A percentile compares a stretch with the other conserved stretches of the same genome.
phyloP scores from a whole-genome alignment of 2,329 filamentous ascomycete species.

The Fusarium piperis region DNA sequence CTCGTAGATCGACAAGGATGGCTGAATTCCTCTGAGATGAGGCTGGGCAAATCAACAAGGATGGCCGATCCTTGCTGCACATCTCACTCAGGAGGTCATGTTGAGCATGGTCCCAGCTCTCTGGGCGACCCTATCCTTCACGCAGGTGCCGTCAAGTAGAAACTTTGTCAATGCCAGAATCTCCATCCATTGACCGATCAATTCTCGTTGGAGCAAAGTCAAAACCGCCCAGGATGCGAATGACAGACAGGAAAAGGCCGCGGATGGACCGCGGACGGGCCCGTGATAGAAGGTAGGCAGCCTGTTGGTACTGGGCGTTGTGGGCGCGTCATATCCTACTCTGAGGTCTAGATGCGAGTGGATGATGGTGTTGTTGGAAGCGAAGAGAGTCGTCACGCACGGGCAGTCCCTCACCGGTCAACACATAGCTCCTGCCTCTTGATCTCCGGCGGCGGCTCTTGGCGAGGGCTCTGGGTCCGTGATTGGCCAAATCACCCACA shows the following conservation, averaged over 20 bases:
- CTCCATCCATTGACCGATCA: slow-evolving; percentile 7
- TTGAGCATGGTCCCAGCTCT: slow-evolving; percentile 21
- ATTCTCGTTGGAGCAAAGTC: slow-evolving; percentile 18
- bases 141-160: slow-evolving; percentile 7
- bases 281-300: neutral
- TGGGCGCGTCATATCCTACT: slow-evolving; percentile 24
- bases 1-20: slow-evolving; percentile 5
- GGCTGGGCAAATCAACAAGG: slow-evolving; percentile 24
- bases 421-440: slow-evolving; percentile 27
- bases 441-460: slow-evolving; percentile 12
- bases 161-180: slow-evolving; percentile 14
- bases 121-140: slow-evolving; percentile 19
- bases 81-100: slow-evolving; percentile 5
- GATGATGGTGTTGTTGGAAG: slow-evolving; percentile 33
- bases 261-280: neutral
- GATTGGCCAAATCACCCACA: slow-evolving; percentile 16
- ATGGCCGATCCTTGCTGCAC: slow-evolving; percentile 22
- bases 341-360: slow-evolving; percentile 39
- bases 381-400: slow-evolving; percentile 38
- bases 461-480: neutral
- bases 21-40: slow-evolving; percentile 22
- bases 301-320: slow-evolving; percentile 8
- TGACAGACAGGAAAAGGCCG: slow-evolving; percentile 18
- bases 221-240: slow-evolving; percentile 9
- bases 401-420: slow-evolving; percentile 38